Percentiles rank a stretch among this genome's conserved stretches.
phyloP scores from a whole-genome alignment of 306 rosid genomes.

The Vigna angularis region DNA sequence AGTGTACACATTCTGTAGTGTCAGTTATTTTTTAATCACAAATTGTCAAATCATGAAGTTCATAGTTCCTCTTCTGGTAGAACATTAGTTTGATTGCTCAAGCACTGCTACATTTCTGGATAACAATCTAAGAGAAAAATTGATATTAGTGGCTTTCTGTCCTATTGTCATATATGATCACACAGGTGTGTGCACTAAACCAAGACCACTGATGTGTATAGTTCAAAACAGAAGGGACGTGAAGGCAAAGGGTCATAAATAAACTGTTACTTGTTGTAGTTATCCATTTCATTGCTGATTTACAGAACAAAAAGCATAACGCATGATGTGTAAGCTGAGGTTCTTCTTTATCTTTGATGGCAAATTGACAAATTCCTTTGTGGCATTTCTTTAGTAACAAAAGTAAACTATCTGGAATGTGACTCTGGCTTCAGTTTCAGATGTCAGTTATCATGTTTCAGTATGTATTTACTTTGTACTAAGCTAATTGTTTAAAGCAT shows the following conservation, averaged over 20 bases:
- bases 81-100: slow-evolving; percentile 27
- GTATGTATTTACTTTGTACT: neutral
- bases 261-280: slow-evolving; percentile 1
- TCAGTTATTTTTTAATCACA: slow-evolving; percentile 35
- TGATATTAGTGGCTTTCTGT: slow-evolving; percentile 20
- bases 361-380: slow-evolving; percentile 6
- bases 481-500: slow-evolving; percentile 11
- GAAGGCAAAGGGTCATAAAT: neutral
- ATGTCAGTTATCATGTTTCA: neutral
- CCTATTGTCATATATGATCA: slow-evolving; percentile 27
- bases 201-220: neutral
- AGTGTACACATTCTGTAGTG: slow-evolving; percentile 8
- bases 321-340: slow-evolving; percentile 27
- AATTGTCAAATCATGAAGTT: slow-evolving; percentile 39
- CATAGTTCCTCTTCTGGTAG: slow-evolving; percentile 19
- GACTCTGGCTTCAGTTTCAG: slow-evolving; percentile 25
- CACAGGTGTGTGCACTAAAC: slow-evolving; percentile 7
- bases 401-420: slow-evolving; percentile 10
- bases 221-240: slow-evolving; percentile 11
- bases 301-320: slow-evolving; percentile 9
- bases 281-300: slow-evolving; percentile 22
- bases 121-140: slow-evolving; percentile 22
- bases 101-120: slow-evolving; percentile 27
- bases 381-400: neutral
- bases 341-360: slow-evolving; percentile 11